Evolutionary conservation across 176 grass and related monocot species (phyloP).

Genomic region (Oryza meridionalis): DNA sequence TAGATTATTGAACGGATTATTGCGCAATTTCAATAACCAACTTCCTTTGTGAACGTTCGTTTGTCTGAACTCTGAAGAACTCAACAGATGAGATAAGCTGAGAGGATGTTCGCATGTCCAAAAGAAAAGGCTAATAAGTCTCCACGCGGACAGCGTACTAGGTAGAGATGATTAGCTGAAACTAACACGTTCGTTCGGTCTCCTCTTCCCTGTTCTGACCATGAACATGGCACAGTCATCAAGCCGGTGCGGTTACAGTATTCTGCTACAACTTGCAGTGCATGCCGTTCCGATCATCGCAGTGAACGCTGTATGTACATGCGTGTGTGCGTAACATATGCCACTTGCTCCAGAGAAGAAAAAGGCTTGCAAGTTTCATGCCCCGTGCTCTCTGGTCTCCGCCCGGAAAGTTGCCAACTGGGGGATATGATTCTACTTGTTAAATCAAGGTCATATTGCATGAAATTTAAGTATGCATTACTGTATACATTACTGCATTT

Average conservation of each 20-base stretch:
- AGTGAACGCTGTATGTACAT: neutral
- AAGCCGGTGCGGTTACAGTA: neutral
- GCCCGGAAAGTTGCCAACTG: neutral
- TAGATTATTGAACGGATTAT: no score
- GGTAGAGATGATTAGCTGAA: neutral
- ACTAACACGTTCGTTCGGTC: neutral
- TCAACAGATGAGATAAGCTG: no score
- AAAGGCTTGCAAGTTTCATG: neutral
- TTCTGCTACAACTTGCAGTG: neutral
- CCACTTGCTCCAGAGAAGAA: neutral
- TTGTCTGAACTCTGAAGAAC: no score
- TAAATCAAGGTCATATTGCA: neutral
- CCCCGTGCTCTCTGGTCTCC: neutral
- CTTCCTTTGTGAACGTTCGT: no score
- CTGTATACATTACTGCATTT: neutral
- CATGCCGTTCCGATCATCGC: neutral
- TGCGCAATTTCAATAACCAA: no score
- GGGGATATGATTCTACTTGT: neutral
- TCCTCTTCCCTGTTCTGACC: neutral
- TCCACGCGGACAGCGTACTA: no score
- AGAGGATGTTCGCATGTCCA: no score
- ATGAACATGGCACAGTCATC: neutral
- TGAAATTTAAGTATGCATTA: neutral
- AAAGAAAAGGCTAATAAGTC: no score
- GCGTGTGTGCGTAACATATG: neutral